Evolutionary conservation across 352 stramenopile species (phyloP).

Genomic region (Blastocystis sp.): DNA sequence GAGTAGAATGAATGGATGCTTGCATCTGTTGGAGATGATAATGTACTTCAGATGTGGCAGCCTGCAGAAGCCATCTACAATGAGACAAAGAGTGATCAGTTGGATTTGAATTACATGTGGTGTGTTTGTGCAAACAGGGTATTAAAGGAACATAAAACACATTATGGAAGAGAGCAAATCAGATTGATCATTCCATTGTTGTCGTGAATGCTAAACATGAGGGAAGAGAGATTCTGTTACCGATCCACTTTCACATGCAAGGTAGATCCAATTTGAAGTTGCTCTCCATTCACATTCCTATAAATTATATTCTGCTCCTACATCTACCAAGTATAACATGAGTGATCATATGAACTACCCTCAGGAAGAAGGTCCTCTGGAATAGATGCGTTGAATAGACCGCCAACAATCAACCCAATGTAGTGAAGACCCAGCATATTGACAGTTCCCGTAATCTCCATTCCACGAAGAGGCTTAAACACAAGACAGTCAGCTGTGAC

Average conservation of each 20-base stretch:
- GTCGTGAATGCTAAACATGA: slow-evolving; percentile 46
- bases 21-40: slow-evolving; percentile 93
- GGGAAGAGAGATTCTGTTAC: neutral
- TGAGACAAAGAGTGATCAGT: neutral
- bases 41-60: slow-evolving; percentile 83
- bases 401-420: slow-evolving; percentile 48
- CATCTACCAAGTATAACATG: neutral
- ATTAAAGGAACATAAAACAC: slow-evolving; percentile 11
- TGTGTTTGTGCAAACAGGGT: neutral
- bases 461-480: slow-evolving; percentile 51
- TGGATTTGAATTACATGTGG: slow-evolving; percentile 53
- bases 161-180: slow-evolving; percentile 28
- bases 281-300: slow-evolving; percentile 12
- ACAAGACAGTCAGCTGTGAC: slow-evolving; percentile 58
- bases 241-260: slow-evolving; percentile 52
- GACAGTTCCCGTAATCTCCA: slow-evolving; percentile 49
- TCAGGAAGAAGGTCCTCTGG: slow-evolving; percentile 42
- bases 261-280: neutral
- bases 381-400: slow-evolving; percentile 60
- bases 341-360: slow-evolving; percentile 39
- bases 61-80: slow-evolving; percentile 37
- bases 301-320: neutral
- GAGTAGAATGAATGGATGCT: slow-evolving; percentile 82
- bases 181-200: slow-evolving; percentile 60
- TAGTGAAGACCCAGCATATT: slow-evolving; percentile 56